Evolutionary conservation across 2,329 filamentous ascomycete genomes (phyloP), one percentile per base, ranked within the genome.

Genomic region (Ambrosiella cleistominuta): DNA sequence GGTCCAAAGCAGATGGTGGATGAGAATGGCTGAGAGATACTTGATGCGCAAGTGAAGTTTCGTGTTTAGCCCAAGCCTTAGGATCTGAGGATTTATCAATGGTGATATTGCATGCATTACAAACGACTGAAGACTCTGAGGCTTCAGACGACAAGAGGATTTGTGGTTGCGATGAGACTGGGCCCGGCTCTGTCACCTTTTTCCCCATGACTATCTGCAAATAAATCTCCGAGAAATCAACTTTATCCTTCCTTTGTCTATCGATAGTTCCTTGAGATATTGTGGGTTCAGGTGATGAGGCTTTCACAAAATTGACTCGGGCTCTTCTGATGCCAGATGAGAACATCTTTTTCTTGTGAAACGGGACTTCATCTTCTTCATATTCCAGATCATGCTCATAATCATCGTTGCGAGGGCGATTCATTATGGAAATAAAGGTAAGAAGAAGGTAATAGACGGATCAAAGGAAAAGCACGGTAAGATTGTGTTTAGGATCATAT

Each of bases 1-100:
- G 77, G 67, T 88, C 82, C 17, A 89, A 71, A 12, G 82, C 76
- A 0, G 85, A 88, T 0, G 86, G 86, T 6, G 84, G 83, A 60
- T 86, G 81, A 0, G 83, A 83, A 66, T 88, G 84, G 3, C 74
- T 68, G 1, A 88, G 72, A 61, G 78, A 82, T 42, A 86, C 76
- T 70, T 89, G 85, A 65, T 90, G 86, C 6, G 82, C 81, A 57
- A 87, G 74, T 38, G 78, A 83, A 35, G 76, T 72, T 64, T 81
- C 78, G 66, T 85, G 85, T 40, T 60, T 64, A 6, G 60, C 61
- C 57, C 55, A 38, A 55, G 66, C 61, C n/a, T 61, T 58, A 56
- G 61, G 57, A 11, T 62, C 40, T 49, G 61, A 53, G 11, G 60
- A 57, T 38, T 62, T 58, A 5, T 68, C 65, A 52, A 71, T 63